Base-by-base conservation (phyloP, 73 alveolate genomes). In the Stentor coeruleus region DNA sequence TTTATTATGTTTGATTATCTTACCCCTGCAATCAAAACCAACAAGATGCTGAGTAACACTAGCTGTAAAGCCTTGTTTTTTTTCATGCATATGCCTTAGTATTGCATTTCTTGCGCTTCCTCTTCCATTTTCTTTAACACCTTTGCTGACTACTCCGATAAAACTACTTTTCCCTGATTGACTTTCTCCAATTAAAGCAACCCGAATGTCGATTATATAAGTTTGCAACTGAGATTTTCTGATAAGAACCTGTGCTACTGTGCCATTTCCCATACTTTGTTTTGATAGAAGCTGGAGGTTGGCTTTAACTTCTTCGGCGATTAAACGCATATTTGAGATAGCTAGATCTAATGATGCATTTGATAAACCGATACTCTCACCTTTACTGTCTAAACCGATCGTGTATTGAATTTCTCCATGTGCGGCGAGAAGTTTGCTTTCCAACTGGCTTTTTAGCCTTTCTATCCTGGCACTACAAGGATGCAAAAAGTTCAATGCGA, bases 131-230 rank as follows among this genome's bases (percentile, higher is more conserved):
- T 75, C 83, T 38, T 14, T 39, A n/a, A 39, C 72, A 14, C 83
- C 83, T n/a, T 37, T 39, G 38, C 39, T 38, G 6, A 75, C n/a
- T n/a, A 75, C 83, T 75, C 83, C 83, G 83, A 75, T 38, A 15
- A 75, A 66, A 75, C 39, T 75, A 38, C 59, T 39, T 75, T 75
- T 75, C n/a, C 83, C 83, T 0, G 39, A 75, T 35, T 39, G 35
- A 39, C 35, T 14, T 14, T 15, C 83, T 36, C 83, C 83, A 26
- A 75, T 20, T 75, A 75, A 75, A 1, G 83, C 83, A 2, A 75
- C 38, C 6, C 83, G 26, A 0, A 38, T 75, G 72, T 75, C 83
- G n/a, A 66, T 33, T 66, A 66, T 26, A 1, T 20, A 20, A 1
- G 49, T 31, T 33, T 66, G 79, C 28, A n/a, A 31, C 42, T 66